A percentile compares a stretch with the other conserved stretches of the same genome.
phyloP scores from a whole-genome alignment of 208 protist species.

The Leishmania gerbilli region DNA sequence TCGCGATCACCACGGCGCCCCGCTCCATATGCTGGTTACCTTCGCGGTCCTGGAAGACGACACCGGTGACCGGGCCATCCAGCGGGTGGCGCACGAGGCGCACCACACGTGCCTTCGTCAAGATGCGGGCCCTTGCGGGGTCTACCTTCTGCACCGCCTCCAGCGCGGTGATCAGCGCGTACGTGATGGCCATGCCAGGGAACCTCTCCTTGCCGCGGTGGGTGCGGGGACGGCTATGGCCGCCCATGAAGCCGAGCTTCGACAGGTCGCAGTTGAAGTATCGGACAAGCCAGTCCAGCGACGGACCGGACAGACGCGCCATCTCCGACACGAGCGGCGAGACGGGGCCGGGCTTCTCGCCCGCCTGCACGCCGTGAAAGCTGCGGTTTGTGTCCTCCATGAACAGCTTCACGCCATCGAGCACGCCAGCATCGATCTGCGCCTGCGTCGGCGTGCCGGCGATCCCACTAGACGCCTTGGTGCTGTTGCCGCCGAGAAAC shows the following conservation, averaged over 20 bases:
- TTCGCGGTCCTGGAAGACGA: conserved; percentile 41
- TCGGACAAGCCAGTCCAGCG: conserved; percentile 70
- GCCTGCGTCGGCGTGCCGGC: conserved; percentile 80
- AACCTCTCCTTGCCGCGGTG: conserved; percentile 75
- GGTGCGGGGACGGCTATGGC: conserved; percentile 80
- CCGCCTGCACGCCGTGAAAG: conserved; percentile 48
- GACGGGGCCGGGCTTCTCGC: conserved; percentile 35
- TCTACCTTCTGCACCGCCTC: conserved; percentile 49
- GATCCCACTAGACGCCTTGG: conserved; percentile 94
- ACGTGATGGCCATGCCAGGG: conserved; percentile 87
- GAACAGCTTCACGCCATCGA: conserved; percentile 71
- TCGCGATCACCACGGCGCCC: conserved; percentile 82
- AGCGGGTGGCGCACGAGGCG: conserved; percentile 43
- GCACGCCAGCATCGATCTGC: conserved; percentile 55
- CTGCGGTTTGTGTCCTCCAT: conserved; percentile 55
- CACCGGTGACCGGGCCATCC: conserved; percentile 56
- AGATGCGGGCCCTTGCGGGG: conserved; percentile 35
- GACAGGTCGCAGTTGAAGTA: conserved; percentile 81
- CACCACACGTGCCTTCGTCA: conserved; percentile 54
- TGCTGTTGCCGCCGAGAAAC: conserved; percentile 77
- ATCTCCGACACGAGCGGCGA: conserved; percentile 63
- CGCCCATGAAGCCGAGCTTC: conserved; percentile 74
- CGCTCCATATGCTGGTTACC: conserved; percentile 42
- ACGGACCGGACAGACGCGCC: conserved; percentile 52
- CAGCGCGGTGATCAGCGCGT: conserved; percentile 63